Conservation (phyloP, 345 rosid species). For the Nephelium lappaceum region DNA sequence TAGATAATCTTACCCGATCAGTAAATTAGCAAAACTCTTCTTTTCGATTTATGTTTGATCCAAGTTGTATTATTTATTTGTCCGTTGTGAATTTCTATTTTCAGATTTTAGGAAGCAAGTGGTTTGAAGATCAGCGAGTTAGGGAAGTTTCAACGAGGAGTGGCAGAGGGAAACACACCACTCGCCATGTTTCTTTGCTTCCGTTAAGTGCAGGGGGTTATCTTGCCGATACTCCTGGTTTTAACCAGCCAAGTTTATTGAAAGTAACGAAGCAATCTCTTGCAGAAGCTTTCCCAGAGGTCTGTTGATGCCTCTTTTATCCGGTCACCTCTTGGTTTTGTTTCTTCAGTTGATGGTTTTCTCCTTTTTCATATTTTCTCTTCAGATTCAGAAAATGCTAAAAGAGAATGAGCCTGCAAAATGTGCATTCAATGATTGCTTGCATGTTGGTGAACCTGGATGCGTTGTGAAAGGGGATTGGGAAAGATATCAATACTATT, state of each 20-base stretch:
- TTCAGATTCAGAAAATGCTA: conserved; percentile 54
- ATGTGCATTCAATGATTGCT: conserved; percentile 81
- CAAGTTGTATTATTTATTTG: background rate
- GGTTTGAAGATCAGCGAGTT: conserved; percentile 80
- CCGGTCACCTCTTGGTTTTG: background rate
- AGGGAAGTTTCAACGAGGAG: conserved; percentile 85
- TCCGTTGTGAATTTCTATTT: background rate
- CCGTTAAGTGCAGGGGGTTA: conserved; percentile 80
- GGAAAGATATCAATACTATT: conserved; percentile 84
- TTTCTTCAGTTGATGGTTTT: background rate
- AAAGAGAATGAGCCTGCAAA: conserved; percentile 43
- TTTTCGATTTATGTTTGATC: background rate
- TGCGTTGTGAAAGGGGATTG: conserved; percentile 77
- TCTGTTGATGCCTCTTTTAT: conserved; percentile 30
- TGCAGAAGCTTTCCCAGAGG: conserved; percentile 87
- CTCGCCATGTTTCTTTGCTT: conserved; percentile 80
- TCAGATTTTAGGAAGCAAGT: conserved; percentile 73
- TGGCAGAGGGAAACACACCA: conserved; percentile 92
- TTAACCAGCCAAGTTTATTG: conserved; percentile 84
- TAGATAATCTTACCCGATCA: no score
- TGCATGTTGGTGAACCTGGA: conserved; percentile 88
- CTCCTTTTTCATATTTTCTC: conserved; percentile 5
- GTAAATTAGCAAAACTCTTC: background rate
- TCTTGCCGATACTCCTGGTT: conserved; percentile 96
- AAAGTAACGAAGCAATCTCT: conserved; percentile 95